Evolutionary conservation across 2,329 filamentous ascomycete genomes (phyloP), one percentile per base, ranked within the genome.

Genomic region (Allantophomopsis lycopodina): DNA sequence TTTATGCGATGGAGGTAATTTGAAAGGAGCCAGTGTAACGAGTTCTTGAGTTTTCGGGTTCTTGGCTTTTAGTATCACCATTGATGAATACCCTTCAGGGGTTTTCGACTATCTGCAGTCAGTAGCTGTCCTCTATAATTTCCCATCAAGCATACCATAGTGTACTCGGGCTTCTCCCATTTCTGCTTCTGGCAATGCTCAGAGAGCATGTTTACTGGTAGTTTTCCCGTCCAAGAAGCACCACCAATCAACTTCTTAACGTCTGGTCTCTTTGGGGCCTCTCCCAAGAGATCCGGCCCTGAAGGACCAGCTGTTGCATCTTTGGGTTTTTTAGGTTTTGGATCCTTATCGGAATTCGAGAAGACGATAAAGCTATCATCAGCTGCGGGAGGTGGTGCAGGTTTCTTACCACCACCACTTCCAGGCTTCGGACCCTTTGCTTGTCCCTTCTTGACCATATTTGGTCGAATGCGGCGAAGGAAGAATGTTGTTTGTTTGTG

Each of bases 131-230:
- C 23, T 28, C 11, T 10, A 12, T 28, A 8, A 28, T 28, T 28
- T 34, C 32, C 3, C 16, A 34, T 34, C 13, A 49, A 37, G 41
- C 62, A 56, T 63, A 81, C 76, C 65, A 86, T 85, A 47, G 81
- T 82, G 59, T 94, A 98, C 46, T 94, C 88, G 2, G 89, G 89
- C 56, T 80, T 89, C 48, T 86, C 83, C 91, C 91, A 98, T 56
- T 85, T 86, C 59, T 94, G 84, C 60, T 89, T 93, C 62, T 94
- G 87, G 53, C 88, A 95, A 61, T 94, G 84, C 66, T 96, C 91
- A 30, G 83, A 85, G 46, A 96, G 73, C 52, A 96, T 71, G 56
- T 94, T 95, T 47, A 95, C 83, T 1, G 91, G 91, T 23, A 98
- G 66, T 59, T 98, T 98, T 32, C 91, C 91, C 0, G 91, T 98